Base-by-base conservation (phyloP, 2,329 filamentous ascomycete species). In the Fusarium multiceps region DNA sequence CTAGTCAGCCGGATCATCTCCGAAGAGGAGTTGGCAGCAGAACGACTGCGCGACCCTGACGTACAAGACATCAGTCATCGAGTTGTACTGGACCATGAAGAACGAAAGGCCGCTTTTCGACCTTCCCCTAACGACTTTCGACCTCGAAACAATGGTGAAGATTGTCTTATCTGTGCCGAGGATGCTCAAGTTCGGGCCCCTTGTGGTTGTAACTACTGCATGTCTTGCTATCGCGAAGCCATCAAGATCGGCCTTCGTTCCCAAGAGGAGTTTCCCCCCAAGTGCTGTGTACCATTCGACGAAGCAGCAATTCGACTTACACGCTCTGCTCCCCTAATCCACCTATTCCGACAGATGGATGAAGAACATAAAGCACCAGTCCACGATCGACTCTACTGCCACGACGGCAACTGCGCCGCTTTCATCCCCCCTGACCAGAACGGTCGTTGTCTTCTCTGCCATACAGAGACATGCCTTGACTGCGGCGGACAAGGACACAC, bases 201-300 rank as follows among this genome's bases (percentile, higher is more conserved):
- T 1, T 76, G 74, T 8, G 55, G 62, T 4, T 74, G 72, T 9
- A 34, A 43, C 11, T 76, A 73, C 55, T 76, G 74, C 51, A 14
- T 59, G 4, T 9, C 42, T 16, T 76, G 74, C 13, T 65, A 70
- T 14, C 71, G 72, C 12, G 55, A 60, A 16, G 48, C 55, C 2
- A 61, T 76, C 6, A 68, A 72, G 7, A 25, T 48, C 2, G 75
- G 74, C 3, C 66, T 76, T 7, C 55, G 57, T 2, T 71, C 63
- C 9, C 60, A 66, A 13, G 42, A 59, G 2, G 65, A 65, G 8
- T 76, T 76, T 14, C 74, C 74, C 4, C 74, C 74, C 0, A 68
- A 59, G 11, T 76, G 74, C 42, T 76, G 74, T 32, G 18, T 28
- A 11, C 59, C 48, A 11, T 63, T 76, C 5, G 11, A 21, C 12